phyloP scores from a whole-genome alignment of 2,329 filamentous ascomycete genomes.

The Paecilomyces sp. region DNA sequence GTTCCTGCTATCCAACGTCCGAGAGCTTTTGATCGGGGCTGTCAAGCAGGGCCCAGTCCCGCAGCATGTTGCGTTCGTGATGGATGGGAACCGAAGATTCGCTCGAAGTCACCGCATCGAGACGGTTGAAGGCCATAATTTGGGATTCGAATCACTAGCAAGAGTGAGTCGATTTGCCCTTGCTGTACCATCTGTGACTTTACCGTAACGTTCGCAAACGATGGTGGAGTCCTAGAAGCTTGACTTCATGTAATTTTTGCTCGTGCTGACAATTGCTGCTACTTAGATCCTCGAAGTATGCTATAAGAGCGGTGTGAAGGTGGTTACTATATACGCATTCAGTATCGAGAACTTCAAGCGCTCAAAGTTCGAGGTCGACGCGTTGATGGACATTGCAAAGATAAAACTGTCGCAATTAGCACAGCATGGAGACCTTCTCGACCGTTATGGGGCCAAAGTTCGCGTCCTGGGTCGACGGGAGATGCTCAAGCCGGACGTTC shows the following conservation, averaged over 20 bases:
- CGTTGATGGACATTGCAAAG: slow-evolving; percentile 95
- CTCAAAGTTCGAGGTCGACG: slow-evolving; percentile 92
- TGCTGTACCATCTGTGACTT: not conserved
- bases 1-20: slow-evolving; percentile 72
- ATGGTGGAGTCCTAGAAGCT: not conserved
- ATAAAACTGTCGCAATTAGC: slow-evolving; percentile 86
- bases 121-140: slow-evolving; percentile 89
- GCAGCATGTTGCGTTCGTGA: slow-evolving; percentile 96
- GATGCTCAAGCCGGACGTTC: slow-evolving; percentile 76
- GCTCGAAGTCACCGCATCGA: slow-evolving; percentile 87
- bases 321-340: slow-evolving; percentile 96
- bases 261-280: slow-evolving; percentile 2
- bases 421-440: slow-evolving; percentile 86
- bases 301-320: slow-evolving; percentile 94
- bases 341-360: slow-evolving; percentile 99
- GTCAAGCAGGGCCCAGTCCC: slow-evolving; percentile 87
- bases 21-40: slow-evolving; percentile 80
- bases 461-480: slow-evolving; percentile 78
- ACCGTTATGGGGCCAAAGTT: slow-evolving; percentile 84
- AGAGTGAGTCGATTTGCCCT: slow-evolving; percentile 48
- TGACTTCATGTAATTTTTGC: slow-evolving; percentile 6
- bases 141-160: slow-evolving; percentile 91
- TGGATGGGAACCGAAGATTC: slow-evolving; percentile 96
- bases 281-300: slow-evolving; percentile 84
- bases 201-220: not conserved